Percentiles rank a stretch among this genome's conserved stretches.
These are phyloP conservation scores for Penicillium sp. DNA, from an alignment of 2,329 filamentous ascomycete genomes.

Conservation along the genomic window DNA sequence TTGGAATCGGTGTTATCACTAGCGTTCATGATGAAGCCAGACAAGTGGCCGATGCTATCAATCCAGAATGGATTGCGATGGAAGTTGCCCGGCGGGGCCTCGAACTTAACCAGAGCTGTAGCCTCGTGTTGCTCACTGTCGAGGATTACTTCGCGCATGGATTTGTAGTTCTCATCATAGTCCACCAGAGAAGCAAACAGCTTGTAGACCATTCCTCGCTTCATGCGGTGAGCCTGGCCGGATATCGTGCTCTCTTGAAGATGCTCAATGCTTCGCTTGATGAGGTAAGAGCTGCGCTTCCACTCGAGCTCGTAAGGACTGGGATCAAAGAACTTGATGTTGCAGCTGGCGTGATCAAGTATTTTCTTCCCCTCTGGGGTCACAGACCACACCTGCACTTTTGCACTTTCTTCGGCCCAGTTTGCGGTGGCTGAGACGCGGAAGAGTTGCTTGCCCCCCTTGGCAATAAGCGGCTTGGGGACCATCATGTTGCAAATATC, in stretches of 20 bases:
- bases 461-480: constrained; percentile 58
- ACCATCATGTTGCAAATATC: constrained; percentile 40
- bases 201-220: constrained; percentile 77
- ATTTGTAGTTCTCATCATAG: constrained; percentile 58
- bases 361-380: constrained; percentile 40
- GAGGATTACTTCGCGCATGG: constrained; percentile 60
- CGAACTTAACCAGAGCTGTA: constrained; percentile 55
- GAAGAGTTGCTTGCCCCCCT: constrained; percentile 41
- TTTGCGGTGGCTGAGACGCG: constrained; percentile 39
- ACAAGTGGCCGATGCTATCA: constrained; percentile 58
- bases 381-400: constrained; percentile 39
- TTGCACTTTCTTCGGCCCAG: constrained; percentile 34
- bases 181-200: constrained; percentile 61
- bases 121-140: constrained; percentile 58
- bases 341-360: constrained; percentile 38
- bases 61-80: constrained; percentile 61
- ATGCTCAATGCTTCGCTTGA: constrained; percentile 61
- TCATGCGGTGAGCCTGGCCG: constrained; percentile 69
- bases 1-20: constrained; percentile 60
- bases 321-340: constrained; percentile 36
- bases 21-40: constrained; percentile 61
- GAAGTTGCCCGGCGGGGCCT: constrained; percentile 57
- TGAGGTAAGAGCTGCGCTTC: constrained; percentile 67
- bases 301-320: constrained; percentile 32
- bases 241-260: constrained; percentile 61